Evolutionary conservation across 495 filamentous ascomycete species (phyloP).

Genomic region (Lasiosphaeria hispida): DNA sequence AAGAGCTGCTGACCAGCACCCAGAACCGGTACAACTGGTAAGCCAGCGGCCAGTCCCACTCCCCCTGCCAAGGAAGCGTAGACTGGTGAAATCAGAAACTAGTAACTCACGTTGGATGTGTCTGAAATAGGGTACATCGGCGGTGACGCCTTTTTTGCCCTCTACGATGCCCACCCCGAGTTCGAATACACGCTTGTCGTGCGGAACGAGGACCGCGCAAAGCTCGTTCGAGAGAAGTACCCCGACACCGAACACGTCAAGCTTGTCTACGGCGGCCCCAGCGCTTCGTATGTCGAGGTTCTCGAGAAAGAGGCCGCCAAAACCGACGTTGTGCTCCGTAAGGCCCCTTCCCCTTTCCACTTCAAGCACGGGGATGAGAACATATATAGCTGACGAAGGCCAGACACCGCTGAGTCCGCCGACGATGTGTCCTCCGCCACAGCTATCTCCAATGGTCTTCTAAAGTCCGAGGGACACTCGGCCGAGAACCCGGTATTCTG

Average conservation of each 20-base stretch:
- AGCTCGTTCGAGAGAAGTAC: slow-evolving; percentile 57
- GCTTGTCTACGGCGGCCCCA: slow-evolving; percentile 51
- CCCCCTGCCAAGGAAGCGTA: background rate
- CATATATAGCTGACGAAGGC: background rate
- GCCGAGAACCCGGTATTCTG: slow-evolving; percentile 47
- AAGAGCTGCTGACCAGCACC: background rate
- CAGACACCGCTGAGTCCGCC: slow-evolving; percentile 49
- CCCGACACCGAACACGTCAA: slow-evolving; percentile 43
- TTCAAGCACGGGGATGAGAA: background rate
- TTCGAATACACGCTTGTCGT: slow-evolving; percentile 66
- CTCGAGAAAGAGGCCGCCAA: slow-evolving; percentile 57
- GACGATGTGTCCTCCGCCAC: slow-evolving; percentile 41
- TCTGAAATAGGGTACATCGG: slow-evolving; percentile 65
- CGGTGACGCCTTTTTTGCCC: slow-evolving; percentile 62
- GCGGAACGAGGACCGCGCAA: slow-evolving; percentile 63
- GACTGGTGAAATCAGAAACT: background rate
- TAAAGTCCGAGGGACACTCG: slow-evolving; percentile 40
- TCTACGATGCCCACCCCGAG: slow-evolving; percentile 63
- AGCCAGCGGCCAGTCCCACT: background rate
- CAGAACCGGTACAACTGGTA: slow-evolving; percentile 42
- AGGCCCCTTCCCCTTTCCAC: slow-evolving; percentile 10
- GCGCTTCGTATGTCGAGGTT: slow-evolving; percentile 53
- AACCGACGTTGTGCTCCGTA: slow-evolving; percentile 67
- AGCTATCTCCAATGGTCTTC: slow-evolving; percentile 43
- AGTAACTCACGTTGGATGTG: background rate